phyloP scores from a whole-genome alignment of 1,284 basidiomycete genomes.

The Pseudozyma hubeiensis region DNA sequence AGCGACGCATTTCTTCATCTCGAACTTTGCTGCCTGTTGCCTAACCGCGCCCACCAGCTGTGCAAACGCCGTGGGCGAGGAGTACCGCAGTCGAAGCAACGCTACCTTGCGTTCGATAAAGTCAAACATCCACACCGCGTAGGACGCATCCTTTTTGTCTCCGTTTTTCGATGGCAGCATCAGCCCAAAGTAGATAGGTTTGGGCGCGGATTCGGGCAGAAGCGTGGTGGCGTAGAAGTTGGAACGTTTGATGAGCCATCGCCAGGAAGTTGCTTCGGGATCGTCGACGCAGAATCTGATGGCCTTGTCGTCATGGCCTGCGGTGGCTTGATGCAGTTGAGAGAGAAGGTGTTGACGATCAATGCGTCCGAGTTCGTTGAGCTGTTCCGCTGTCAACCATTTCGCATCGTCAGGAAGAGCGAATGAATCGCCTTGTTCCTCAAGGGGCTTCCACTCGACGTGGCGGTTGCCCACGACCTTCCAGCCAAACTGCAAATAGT shows the following conservation, averaged over 20 bases:
- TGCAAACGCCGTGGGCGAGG: conserved; percentile 1
- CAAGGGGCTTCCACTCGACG: conserved; percentile 36
- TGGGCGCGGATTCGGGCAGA: conserved; percentile 19
- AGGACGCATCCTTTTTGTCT: conserved; percentile 4
- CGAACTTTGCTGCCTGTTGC: conserved; percentile 16
- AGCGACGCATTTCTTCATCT: conserved; percentile 34
- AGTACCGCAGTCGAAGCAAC: conserved; percentile 28
- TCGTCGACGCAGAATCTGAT: conserved; percentile 44
- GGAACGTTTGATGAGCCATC: conserved; percentile 44
- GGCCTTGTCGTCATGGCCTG: neutral
- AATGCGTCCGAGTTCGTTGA: conserved; percentile 20
- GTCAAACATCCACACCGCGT: conserved; percentile 48
- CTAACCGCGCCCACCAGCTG: conserved; percentile 19
- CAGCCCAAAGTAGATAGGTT: conserved; percentile 24
- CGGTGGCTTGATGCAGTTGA: conserved; percentile 4
- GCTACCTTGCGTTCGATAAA: conserved; percentile 28
- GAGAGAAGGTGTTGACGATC: conserved; percentile 34
- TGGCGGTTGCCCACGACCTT: conserved; percentile 32
- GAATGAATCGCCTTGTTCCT: neutral
- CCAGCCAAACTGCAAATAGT: conserved; percentile 73
- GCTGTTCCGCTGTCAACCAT: conserved; percentile 24
- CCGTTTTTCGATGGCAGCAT: conserved; percentile 2
- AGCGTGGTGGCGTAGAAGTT: conserved; percentile 37
- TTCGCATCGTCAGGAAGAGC: conserved; percentile 10
- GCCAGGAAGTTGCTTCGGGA: conserved; percentile 42